Evolutionary conservation across 176 grass and related monocot genomes (phyloP), one percentile per base, ranked within the genome.

Genomic region (Coix lacrymajobi): DNA sequence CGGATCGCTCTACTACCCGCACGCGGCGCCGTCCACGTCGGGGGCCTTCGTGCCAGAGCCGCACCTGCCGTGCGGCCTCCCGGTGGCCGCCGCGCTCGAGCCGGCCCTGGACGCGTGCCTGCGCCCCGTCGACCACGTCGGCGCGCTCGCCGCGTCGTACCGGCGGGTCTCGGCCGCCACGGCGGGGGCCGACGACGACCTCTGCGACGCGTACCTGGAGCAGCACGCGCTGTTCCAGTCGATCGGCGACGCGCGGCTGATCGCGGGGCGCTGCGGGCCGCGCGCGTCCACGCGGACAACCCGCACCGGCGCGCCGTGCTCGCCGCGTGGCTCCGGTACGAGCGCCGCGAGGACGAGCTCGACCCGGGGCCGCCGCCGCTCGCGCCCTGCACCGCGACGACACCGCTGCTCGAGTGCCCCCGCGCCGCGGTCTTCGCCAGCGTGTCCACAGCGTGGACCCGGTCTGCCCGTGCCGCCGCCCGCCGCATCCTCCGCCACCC

Each of bases 341-440:
- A 96, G 83, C 90, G 96, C 66, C 96, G 91, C 44, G 93, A 99
- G 76, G 93, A 99, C 74, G 89, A 93, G 87, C 73, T 97, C 79
- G 82, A 91, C 33, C 92, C 94, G 1, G 36, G 65, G 15, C 88
- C 85, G 22, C 75, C 90, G 5, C 83, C 88, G 24, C 87, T 97
- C 24, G 81, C 83, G 29, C 34, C 80, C 69, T 97, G 92, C 87
- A 78, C 83, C 20, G 60, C 75, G 29, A 95, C 96, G 15, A 91
- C 90, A 24, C 92, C 95, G 8, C 65, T 90, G 41, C 87, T 92
- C 75, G 96, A 99, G 84, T 99, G 96, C 87, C 93, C 96, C 33
- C 89, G 86, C 74, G 89, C 96, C 33, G 79, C 91, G 11, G 76
- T 98, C 76, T 87, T 88, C 67, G 48, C 77, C 44, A 74, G 28